Conservation (phyloP, 1,284 basidiomycete genomes). For the Cryptococcus depauperatus region DNA sequence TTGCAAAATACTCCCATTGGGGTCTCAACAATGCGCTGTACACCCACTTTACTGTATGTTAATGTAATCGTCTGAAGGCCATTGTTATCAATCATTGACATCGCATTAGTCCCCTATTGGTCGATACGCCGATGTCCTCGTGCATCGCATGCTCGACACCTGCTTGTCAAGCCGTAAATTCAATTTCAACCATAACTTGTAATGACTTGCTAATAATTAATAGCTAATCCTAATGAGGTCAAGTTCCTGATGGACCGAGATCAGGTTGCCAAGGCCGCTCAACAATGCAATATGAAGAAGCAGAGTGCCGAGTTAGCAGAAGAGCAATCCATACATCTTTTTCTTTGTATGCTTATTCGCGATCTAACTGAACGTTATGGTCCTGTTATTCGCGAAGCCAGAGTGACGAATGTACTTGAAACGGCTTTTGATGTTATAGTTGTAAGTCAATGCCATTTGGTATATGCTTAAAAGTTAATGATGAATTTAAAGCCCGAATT, state of each 20-base stretch:
- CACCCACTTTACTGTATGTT: conserved; percentile 75
- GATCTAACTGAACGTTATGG: conserved; percentile 91
- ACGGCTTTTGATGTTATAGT: conserved; percentile 85
- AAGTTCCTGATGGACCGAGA: conserved; percentile 97
- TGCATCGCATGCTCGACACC: conserved; percentile 95
- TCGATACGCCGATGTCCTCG: conserved; percentile 79
- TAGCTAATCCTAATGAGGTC: conserved; percentile 50
- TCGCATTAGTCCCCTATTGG: conserved; percentile 63
- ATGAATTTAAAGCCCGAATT: conserved; percentile 60
- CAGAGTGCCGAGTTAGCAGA: conserved; percentile 69
- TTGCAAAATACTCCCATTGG: conserved; percentile 94
- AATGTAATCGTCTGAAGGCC: background rate
- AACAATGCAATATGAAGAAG: conserved; percentile 86
- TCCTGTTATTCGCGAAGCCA: conserved; percentile 84
- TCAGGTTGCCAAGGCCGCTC: conserved; percentile 91
- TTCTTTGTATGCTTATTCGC: conserved; percentile 79
- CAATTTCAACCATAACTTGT: background rate
- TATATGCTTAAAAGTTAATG: too few species aligned
- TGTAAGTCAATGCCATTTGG: conserved; percentile 25
- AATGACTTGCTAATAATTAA: background rate
- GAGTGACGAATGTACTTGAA: conserved; percentile 87
- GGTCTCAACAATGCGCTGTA: conserved; percentile 85
- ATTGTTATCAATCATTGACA: background rate
- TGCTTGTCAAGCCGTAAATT: conserved; percentile 60
- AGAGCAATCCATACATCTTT: conserved; percentile 92